phyloP scores from a whole-genome alignment of 2,329 filamentous ascomycete genomes.

The Sclerotinia sclerotiorum region DNA sequence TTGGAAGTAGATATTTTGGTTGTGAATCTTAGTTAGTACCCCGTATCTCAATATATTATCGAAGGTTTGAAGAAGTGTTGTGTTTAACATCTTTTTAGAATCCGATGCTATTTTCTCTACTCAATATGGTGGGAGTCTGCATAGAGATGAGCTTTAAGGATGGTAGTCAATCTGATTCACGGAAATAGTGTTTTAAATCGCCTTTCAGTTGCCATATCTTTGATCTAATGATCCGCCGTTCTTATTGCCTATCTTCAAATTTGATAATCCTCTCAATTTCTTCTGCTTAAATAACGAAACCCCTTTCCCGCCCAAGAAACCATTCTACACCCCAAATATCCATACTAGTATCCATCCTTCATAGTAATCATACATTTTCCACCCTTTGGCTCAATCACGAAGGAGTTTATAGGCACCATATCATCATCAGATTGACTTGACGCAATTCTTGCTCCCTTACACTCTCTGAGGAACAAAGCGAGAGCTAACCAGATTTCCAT shows the following conservation, averaged over 20 bases:
- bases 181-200: too few relatives aligned
- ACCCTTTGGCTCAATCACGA: neutral
- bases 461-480: neutral
- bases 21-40: conserved; percentile 25
- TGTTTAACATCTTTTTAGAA: neutral
- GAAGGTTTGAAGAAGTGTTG: too few relatives aligned
- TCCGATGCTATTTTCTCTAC: too few relatives aligned
- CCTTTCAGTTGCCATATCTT: too few relatives aligned
- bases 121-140: too few relatives aligned
- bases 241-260: too few relatives aligned
- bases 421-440: neutral
- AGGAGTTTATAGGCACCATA: neutral
- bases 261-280: too few relatives aligned
- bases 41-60: neutral
- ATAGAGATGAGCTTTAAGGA: too few relatives aligned
- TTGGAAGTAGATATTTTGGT: conserved; percentile 35
- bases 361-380: conserved; percentile 2
- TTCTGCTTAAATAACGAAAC: too few relatives aligned
- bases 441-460: neutral
- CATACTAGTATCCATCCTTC: neutral
- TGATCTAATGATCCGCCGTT: too few relatives aligned
- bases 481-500: neutral
- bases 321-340: neutral
- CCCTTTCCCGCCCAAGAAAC: too few relatives aligned
- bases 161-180: too few relatives aligned